Evolutionary conservation across 2,329 filamentous ascomycete genomes (phyloP).

Genomic region (Xylaria multiplex): DNA sequence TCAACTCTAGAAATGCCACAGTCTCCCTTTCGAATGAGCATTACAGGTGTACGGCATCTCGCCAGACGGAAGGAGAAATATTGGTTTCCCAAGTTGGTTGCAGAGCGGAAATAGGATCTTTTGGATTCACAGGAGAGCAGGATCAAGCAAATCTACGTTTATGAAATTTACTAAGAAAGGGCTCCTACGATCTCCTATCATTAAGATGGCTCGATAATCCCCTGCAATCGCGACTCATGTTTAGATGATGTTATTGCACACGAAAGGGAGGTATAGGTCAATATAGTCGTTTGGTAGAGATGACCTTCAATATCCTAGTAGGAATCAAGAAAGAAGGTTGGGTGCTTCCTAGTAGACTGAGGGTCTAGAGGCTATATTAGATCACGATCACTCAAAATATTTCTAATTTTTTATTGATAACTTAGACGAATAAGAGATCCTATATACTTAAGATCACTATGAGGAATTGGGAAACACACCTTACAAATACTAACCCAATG

Average conservation of each 20-base stretch:
- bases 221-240: background rate
- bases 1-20: background rate
- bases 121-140: slow-evolving; percentile 26
- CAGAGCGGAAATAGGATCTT: slow-evolving; percentile 1
- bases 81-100: slow-evolving; percentile 13
- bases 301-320: background rate
- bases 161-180: slow-evolving; percentile 28
- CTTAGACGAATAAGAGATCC: slow-evolving; percentile 26
- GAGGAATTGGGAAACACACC: background rate
- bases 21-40: slow-evolving; percentile 18
- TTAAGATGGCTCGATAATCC: slow-evolving; percentile 13
- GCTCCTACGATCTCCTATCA: slow-evolving; percentile 21
- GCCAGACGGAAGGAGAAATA: background rate
- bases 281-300: too few relatives aligned
- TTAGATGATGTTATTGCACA: too few relatives aligned
- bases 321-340: background rate
- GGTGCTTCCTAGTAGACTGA: background rate
- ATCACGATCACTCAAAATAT: background rate
- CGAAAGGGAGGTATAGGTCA: too few relatives aligned
- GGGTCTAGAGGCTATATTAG: background rate
- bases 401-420: slow-evolving; percentile 31
- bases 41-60: background rate
- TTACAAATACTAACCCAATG: slow-evolving; percentile 33
- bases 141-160: slow-evolving; percentile 28
- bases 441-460: background rate